Conservation (phyloP, 345 rosid species). For the Ricinus communis region DNA sequence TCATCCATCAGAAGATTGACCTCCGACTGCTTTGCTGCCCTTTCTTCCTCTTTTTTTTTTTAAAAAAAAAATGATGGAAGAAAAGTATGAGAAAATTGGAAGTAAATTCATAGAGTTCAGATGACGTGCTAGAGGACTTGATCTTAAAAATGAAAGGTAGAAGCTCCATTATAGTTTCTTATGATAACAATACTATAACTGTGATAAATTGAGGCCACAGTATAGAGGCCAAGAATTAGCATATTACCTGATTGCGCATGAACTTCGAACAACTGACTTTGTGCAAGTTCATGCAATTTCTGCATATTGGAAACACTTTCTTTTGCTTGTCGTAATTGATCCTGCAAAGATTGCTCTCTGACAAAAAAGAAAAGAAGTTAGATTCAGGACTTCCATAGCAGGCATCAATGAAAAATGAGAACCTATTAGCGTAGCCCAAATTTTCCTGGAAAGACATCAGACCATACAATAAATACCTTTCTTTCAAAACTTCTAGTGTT, state of each 20-base stretch:
- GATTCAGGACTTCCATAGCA: not conserved
- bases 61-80: conserved; percentile 13
- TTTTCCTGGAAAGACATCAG: not conserved
- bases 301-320: conserved; percentile 93
- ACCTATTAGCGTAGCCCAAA: conserved; percentile 7
- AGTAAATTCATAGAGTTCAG: not conserved
- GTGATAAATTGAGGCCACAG: conserved; percentile 7
- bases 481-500: conserved; percentile 85
- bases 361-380: conserved; percentile 17
- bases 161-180: not conserved
- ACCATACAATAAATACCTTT: conserved; percentile 48
- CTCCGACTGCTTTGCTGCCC: conserved; percentile 92
- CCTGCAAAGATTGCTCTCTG: conserved; percentile 94
- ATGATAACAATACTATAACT: not conserved
- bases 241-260: conserved; percentile 92
- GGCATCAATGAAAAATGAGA: not conserved
- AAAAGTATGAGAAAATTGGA: conserved; percentile 4
- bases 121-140: not conserved
- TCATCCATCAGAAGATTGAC: conserved; percentile 95
- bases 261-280: conserved; percentile 90
- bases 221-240: conserved; percentile 10
- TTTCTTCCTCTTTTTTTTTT: conserved; percentile 73
- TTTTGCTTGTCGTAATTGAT: conserved; percentile 94
- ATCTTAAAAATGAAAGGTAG: not conserved
- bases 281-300: conserved; percentile 97